Evolutionary conservation across 2,329 filamentous ascomycete genomes (phyloP), one percentile per base, ranked within the genome.

Genomic region (Microdochium paspali): DNA sequence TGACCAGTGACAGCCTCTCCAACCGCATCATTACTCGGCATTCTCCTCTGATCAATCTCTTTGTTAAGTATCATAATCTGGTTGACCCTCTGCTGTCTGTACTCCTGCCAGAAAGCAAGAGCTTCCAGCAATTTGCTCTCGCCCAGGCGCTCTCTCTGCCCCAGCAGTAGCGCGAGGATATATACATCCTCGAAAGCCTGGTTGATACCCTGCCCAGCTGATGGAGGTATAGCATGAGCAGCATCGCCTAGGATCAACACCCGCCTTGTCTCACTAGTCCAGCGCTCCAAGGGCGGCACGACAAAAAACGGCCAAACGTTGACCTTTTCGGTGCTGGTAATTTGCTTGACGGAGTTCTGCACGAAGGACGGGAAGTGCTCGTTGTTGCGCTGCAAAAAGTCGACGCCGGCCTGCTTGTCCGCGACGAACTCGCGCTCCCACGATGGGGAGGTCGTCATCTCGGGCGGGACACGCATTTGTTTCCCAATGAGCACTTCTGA

Each of bases 141-240:
- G 6, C 35, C 18, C 10, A 40, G 20, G n/a, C 18, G 15, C 35
- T 20, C 15, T n/a, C 18, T 35, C 31, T 35, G 10, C n/a, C 55
- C 57, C 47, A 69, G 47, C 0, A 77, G 52, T 3, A 70, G 55
- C 2, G 71, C 66, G 23, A 76, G 63, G 0, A 64, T 67, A 46
- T 69, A 71, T 1, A 70, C 67, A 49, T 79, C 75, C 50, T 79
- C 74, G 28, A 73, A 69, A 0, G 70, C 70, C 44, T 73, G 68
- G 47, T 72, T 73, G 1, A 67, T 62, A 0, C 72, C 69, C 49
- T 74, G 72, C 0, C 72, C 71, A 0, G 70, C 67, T 0, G 67
- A 67, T 0, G 71, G 72, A 0, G 71, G 71, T 13, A 76, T 68
- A 0, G 69, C 72, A 46, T 76, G 71, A 1, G 71, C 72, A 4